Evolutionary conservation across 176 grass and related monocot genomes (phyloP), one percentile per base, ranked within the genome.

Genomic region (Poa pratensis): DNA sequence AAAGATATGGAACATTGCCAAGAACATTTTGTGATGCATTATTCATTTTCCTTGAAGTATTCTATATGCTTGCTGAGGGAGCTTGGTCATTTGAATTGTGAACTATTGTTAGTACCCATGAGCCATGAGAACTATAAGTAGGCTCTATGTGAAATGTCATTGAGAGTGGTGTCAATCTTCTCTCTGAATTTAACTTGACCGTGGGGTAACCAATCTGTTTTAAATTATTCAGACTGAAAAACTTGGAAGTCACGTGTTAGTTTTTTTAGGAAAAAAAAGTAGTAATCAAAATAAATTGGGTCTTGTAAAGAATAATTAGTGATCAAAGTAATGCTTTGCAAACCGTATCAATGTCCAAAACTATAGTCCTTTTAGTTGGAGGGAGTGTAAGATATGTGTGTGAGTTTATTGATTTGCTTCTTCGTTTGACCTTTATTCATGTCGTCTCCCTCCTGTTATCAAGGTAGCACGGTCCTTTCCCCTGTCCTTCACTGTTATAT

Each of bases 81-180:
- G 32, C 55, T 82, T 0, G 9, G 35, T 7, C 14, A 7, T 66
- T 64, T 85, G 57, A 46, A 9, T 18, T 80, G 5, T 77, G 37
- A 60, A 50, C 14, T 58, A 74, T 9, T 81, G 51, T 76, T 53
- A 75, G 15, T 15, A 50, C 27, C 51, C 39, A 69, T 82, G 62
- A 77, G 17, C 51, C 39, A 69, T 82, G 62, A 77, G 17, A 51
- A 82, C 6, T 54, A 43, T 76, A 24, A 54, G 54, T 37, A 39
- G 24, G 18, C 8, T 20, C 27, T 62, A 69, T 26, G 15, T 49
- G 46, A 30, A 5, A 30, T 37, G 35, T 18, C 63, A 46, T 37
- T 87, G 46, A 75, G 54, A 46, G 46, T 75, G 49, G 46, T 19
- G 23, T 19, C 26, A 19, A 19, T 30, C 26, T 75, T 30, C 24